phyloP scores from a whole-genome alignment of 805 yeast species.

The Tetrapisispora arboricola region DNA sequence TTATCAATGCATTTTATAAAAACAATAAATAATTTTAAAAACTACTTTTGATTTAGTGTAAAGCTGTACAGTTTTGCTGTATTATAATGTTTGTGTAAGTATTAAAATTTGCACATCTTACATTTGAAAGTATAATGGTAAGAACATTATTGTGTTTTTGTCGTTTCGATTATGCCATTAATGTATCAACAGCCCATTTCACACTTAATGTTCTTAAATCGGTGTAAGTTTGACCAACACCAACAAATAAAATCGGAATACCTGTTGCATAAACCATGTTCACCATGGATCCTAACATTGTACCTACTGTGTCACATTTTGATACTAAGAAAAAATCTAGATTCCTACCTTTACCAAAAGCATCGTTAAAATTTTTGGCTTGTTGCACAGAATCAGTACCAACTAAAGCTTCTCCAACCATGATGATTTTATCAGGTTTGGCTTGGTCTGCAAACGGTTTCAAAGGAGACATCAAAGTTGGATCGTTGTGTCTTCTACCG shows the following conservation, averaged over 20 bases:
- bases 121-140: too few species aligned
- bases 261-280: constrained; percentile 96
- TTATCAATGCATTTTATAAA: not conserved
- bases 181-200: constrained; percentile 80
- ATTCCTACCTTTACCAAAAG: constrained; percentile 74
- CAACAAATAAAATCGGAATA: constrained; percentile 90
- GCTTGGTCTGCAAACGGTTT: constrained; percentile 94
- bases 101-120: too few species aligned
- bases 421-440: constrained; percentile 87
- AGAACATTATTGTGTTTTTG: too few species aligned
- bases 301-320: constrained; percentile 96
- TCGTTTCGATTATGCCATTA: constrained; percentile 56
- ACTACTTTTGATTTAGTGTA: not conserved
- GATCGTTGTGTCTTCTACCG: constrained; percentile 93
- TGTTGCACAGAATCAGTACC: constrained; percentile 97
- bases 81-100: too few species aligned
- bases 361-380: constrained; percentile 84
- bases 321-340: constrained; percentile 87
- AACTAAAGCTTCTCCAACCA: constrained; percentile 97
- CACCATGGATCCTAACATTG: constrained; percentile 90
- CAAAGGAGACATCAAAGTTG: constrained; percentile 88
- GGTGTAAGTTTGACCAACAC: constrained; percentile 94
- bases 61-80: too few species aligned
- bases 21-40: not conserved
- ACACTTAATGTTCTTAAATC: constrained; percentile 85